phyloP scores from a whole-genome alignment of 1,284 basidiomycete species.

The Cryptococcus sp. region DNA sequence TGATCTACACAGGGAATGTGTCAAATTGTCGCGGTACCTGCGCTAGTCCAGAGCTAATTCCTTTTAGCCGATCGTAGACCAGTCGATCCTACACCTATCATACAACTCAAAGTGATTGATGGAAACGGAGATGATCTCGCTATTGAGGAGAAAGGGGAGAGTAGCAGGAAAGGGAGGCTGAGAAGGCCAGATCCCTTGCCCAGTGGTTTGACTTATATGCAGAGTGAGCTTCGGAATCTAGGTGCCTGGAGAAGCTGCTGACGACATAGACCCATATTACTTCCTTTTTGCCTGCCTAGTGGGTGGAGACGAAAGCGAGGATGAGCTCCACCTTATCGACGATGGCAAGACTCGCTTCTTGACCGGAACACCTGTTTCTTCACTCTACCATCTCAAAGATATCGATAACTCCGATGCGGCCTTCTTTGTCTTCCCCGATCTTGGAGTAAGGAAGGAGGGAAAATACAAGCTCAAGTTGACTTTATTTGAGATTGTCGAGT shows the following conservation, averaged over 20 bases:
- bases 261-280: conserved; percentile 70
- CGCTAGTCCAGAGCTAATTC: background rate
- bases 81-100: conserved; percentile 92
- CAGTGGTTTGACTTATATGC: conserved; percentile 39
- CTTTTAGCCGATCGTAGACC: conserved; percentile 77
- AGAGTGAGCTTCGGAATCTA: conserved; percentile 30
- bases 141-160: conserved; percentile 10
- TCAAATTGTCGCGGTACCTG: too few species aligned
- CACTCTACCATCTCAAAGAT: conserved; percentile 92
- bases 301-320: conserved; percentile 67
- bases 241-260: too few species aligned
- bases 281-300: conserved; percentile 90
- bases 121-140: conserved; percentile 52
- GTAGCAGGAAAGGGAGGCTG: conserved; percentile 3
- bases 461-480: conserved; percentile 80
- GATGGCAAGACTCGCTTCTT: conserved; percentile 61
- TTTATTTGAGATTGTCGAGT: conserved; percentile 90
- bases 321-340: conserved; percentile 89
- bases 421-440: conserved; percentile 85
- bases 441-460: conserved; percentile 85
- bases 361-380: conserved; percentile 66
- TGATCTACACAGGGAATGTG: background rate
- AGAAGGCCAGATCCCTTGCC: conserved; percentile 16
- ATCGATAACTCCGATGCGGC: conserved; percentile 80
- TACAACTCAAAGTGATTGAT: conserved; percentile 86